Base-by-base conservation (phyloP, 768 basidiomycete species). In the Rhodotorula kratochvilovae region DNA sequence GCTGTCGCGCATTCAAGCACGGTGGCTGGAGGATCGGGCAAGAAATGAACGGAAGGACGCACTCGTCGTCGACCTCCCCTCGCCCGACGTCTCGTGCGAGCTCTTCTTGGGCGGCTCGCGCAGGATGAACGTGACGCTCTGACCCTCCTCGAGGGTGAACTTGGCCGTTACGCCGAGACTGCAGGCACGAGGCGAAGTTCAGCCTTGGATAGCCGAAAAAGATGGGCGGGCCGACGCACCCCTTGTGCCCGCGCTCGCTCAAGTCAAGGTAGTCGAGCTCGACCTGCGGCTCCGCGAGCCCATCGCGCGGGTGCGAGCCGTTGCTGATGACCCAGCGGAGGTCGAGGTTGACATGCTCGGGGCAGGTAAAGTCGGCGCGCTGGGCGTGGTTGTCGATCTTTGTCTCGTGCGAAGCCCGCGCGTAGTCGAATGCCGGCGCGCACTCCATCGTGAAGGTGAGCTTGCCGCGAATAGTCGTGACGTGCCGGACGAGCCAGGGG, bases 341-440 rank as follows among this genome's bases (percentile, higher is more conserved):
- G 76, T 97, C 94, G 61, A 92, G 83, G 19, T 82, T 79, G 43
- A 91, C 81, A 31, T 80, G 81, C 0, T 84, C 81, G n/a, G 81
- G 71, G 46, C 75, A 70, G 8, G 16, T 82, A 76, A 91, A 92
- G 11, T 87, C 65, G 0, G 83, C 89, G 57, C 86, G 86, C 12
- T 76, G 67, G 17, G 73, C 71, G 10, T 70, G 68, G n/a, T 70
- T 55, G 66, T 72, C 33, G 75, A 74, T 76, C 71, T 83, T 79
- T 1, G 89, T 89, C 15, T 83, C 85, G 80, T 98, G 95, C 5
- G 83, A 60, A 59, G 87, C 85, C 21, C 89, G 85, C 1, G 92
- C 93, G 77, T 99, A 99, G 80, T 96, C 89, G 86, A 99, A 99
- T 0, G 93, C 95, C 0, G 95, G 95, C 0, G 91, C 92, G 76